Evolutionary conservation across 1,284 basidiomycete species (phyloP).

Genomic region (Irpex lacteus): DNA sequence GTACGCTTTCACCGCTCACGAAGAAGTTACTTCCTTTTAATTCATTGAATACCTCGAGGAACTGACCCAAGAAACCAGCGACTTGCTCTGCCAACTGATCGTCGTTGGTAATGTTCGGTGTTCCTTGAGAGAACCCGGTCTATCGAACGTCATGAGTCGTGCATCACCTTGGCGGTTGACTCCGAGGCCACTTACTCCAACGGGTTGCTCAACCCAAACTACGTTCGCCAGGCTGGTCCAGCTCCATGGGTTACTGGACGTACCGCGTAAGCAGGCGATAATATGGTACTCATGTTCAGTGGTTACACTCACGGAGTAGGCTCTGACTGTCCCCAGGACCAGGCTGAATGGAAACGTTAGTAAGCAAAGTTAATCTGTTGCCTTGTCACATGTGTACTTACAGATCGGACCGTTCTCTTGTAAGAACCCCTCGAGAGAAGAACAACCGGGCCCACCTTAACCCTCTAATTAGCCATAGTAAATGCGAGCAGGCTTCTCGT

Average conservation of each 20-base stretch:
- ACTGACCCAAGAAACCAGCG: constrained; percentile 36
- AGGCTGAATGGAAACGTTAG: constrained; percentile 32
- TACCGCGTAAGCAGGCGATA: not conserved
- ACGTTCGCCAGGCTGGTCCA: constrained; percentile 46
- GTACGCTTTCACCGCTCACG: constrained; percentile 36
- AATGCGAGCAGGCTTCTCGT: not conserved
- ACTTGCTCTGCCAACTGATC: constrained; percentile 37
- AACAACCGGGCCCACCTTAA: constrained; percentile 45
- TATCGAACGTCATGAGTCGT: not conserved
- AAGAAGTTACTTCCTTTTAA: constrained; percentile 38
- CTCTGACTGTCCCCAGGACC: constrained; percentile 54
- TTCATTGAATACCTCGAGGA: constrained; percentile 36
- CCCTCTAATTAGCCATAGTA: not conserved
- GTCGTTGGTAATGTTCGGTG: constrained; percentile 33
- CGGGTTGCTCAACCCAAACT: constrained; percentile 50
- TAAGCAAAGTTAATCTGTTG: not conserved
- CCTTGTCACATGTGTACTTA: constrained; percentile 13
- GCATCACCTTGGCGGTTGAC: not conserved
- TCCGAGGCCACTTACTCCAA: constrained; percentile 35
- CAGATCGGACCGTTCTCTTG: constrained; percentile 48
- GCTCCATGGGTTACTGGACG: constrained; percentile 28
- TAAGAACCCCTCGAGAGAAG: constrained; percentile 44
- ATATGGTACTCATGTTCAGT: not conserved
- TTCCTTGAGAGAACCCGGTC: constrained; percentile 37
- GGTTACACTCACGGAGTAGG: constrained; percentile 38